These are phyloP conservation scores for Pneumocystis murina DNA, from an alignment of 1,139 yeast species.

Conservation along the genomic window DNA sequence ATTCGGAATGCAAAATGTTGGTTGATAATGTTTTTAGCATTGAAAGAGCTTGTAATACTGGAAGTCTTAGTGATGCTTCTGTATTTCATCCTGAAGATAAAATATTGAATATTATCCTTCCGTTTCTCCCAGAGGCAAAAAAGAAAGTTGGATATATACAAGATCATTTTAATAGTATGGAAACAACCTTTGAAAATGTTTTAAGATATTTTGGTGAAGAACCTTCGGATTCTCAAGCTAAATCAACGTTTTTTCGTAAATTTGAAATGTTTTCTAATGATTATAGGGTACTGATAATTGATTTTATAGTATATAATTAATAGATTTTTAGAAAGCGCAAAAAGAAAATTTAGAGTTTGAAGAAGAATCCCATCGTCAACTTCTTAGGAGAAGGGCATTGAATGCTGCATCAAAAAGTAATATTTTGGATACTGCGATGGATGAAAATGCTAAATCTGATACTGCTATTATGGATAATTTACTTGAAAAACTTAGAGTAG, in stretches of 20 bases:
- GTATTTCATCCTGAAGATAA: constrained; percentile 67
- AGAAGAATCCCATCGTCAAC: constrained; percentile 46
- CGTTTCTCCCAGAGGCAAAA: constrained; percentile 43
- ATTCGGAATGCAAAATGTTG: neutral
- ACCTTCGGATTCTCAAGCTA: constrained; percentile 42
- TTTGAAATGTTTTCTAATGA: constrained; percentile 60
- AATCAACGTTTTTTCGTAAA: constrained; percentile 54
- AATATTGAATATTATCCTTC: constrained; percentile 40
- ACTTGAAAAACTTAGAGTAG: constrained; percentile 56
- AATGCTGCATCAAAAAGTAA: constrained; percentile 6
- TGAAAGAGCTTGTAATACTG: constrained; percentile 41
- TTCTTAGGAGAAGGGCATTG: constrained; percentile 23
- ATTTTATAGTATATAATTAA: constrained; percentile 57
- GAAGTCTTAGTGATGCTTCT: constrained; percentile 55
- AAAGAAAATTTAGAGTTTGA: constrained; percentile 52
- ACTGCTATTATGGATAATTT: constrained; percentile 52
- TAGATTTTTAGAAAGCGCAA: constrained; percentile 40
- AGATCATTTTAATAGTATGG: constrained; percentile 40
- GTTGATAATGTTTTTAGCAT: neutral
- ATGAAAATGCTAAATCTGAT: constrained; percentile 20
- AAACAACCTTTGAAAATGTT: constrained; percentile 40
- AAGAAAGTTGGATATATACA: constrained; percentile 43
- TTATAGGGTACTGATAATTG: constrained; percentile 51
- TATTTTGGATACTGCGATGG: constrained; percentile 14
- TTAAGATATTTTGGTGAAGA: constrained; percentile 81